Evolutionary conservation across 208 protist genomes (phyloP).

Genomic region (Trypanosoma boissoni): DNA sequence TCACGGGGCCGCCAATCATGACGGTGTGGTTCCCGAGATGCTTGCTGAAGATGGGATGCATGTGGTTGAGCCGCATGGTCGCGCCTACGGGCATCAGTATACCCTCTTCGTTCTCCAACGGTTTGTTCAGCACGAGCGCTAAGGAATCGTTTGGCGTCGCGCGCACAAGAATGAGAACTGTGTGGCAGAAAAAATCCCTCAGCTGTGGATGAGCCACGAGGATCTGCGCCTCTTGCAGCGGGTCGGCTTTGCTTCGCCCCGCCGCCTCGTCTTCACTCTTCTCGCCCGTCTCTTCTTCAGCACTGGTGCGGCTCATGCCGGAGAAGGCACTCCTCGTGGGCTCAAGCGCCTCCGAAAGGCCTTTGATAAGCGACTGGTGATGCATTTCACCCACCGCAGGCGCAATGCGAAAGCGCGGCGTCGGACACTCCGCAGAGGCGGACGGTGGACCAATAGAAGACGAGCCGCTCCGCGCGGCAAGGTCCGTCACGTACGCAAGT

Average conservation of each 20-base stretch:
- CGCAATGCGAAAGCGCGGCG: conserved; percentile 32
- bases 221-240: conserved; percentile 48
- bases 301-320: conserved; percentile 6
- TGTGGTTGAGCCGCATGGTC: conserved; percentile 40
- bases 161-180: conserved; percentile 65
- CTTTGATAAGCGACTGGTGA: conserved; percentile 45
- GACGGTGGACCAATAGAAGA: conserved; percentile 6
- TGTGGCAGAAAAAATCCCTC: conserved; percentile 63
- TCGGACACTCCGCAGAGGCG: conserved; percentile 8
- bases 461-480: conserved; percentile 9
- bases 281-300: conserved; percentile 15
- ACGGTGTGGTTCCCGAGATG: conserved; percentile 61
- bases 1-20: conserved; percentile 79
- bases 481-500: conserved; percentile 55
- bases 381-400: conserved; percentile 40
- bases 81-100: conserved; percentile 43
- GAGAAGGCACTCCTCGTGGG: conserved; percentile 17
- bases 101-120: conserved; percentile 52
- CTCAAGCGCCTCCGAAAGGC: conserved; percentile 42
- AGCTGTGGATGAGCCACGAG: conserved; percentile 72
- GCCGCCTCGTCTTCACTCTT: conserved; percentile 18
- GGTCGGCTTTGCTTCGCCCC: conserved; percentile 8
- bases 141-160: conserved; percentile 51
- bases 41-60: conserved; percentile 58
- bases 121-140: conserved; percentile 76